phyloP scores from a whole-genome alignment of 2,329 filamentous ascomycete species.

The Cephalotrichum gorgonifer region DNA sequence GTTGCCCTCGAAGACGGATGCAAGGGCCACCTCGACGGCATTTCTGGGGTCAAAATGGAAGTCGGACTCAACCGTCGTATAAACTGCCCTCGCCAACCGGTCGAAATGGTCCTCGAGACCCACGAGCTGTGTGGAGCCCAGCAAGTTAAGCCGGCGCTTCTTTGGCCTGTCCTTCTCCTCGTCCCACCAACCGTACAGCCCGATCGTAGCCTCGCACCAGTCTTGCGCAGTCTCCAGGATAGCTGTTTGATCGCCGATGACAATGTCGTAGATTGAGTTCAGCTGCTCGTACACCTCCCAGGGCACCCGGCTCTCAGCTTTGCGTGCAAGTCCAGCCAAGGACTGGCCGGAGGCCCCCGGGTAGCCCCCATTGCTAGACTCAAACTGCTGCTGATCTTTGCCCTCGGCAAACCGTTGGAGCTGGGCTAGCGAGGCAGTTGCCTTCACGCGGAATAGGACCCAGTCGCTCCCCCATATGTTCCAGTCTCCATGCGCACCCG shows the following conservation, averaged over 20 bases:
- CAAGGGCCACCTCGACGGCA: conserved; percentile 69
- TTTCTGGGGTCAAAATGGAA: conserved; percentile 70
- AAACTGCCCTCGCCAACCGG: conserved; percentile 62
- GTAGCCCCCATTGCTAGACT: conserved; percentile 24
- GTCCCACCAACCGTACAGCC: conserved; percentile 86
- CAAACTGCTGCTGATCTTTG: conserved; percentile 29
- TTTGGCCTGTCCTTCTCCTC: conserved; percentile 65
- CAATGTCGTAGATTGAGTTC: conserved; percentile 67
- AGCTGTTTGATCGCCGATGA: conserved; percentile 65
- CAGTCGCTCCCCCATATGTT: conserved; percentile 73
- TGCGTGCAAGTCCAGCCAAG: conserved; percentile 57
- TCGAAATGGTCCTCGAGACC: conserved; percentile 56
- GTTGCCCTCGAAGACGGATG: conserved; percentile 74
- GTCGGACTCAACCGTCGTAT: conserved; percentile 56
- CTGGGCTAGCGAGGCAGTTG: conserved; percentile 57
- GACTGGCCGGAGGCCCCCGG: conserved; percentile 26
- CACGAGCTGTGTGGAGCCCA: conserved; percentile 4
- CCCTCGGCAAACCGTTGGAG: conserved; percentile 74
- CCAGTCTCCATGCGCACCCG: conserved; percentile 64
- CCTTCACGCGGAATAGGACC: conserved; percentile 70
- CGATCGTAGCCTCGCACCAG: conserved; percentile 84
- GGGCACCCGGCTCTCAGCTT: conserved; percentile 76
- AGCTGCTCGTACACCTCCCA: conserved; percentile 86
- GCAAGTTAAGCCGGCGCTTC: conserved; percentile 19
- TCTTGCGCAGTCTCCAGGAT: conserved; percentile 73